Evolutionary conservation across 2,329 filamentous ascomycete genomes (phyloP).

Genomic region (Chaetomiaceae sp.): DNA sequence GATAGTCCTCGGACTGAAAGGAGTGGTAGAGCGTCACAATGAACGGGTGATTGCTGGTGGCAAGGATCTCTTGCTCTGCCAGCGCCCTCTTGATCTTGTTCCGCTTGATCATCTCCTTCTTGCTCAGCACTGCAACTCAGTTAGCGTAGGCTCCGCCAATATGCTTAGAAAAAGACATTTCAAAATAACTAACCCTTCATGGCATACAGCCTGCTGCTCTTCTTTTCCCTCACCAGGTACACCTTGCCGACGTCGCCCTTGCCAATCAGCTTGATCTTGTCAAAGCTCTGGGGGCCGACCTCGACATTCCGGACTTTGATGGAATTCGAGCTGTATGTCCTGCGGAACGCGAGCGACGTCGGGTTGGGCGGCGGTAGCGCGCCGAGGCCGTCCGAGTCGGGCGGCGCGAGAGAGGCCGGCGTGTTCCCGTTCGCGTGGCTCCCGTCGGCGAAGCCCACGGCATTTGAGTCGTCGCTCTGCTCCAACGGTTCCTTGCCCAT

Average conservation of each 20-base stretch:
- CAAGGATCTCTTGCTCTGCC: slow-evolving; percentile 95
- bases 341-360: slow-evolving; percentile 70
- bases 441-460: slow-evolving; percentile 41
- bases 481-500: slow-evolving; percentile 74
- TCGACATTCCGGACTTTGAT: slow-evolving; percentile 98
- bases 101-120: slow-evolving; percentile 99
- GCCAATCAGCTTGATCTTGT: slow-evolving; percentile 99
- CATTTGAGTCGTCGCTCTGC: slow-evolving; percentile 46
- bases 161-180: no score
- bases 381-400: slow-evolving; percentile 47
- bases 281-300: slow-evolving; percentile 89
- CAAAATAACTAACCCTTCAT: slow-evolving; percentile 95
- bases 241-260: slow-evolving; percentile 99
- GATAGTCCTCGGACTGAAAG: slow-evolving; percentile 96
- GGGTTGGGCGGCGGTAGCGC: slow-evolving; percentile 62
- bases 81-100: slow-evolving; percentile 99
- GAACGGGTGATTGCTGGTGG: slow-evolving; percentile 97
- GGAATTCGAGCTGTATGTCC: slow-evolving; percentile 97
- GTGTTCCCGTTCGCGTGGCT: slow-evolving; percentile 34
- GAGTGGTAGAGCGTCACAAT: slow-evolving; percentile 98
- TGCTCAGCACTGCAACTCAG: slow-evolving; percentile 72
- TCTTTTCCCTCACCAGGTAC: slow-evolving; percentile 95
- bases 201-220: slow-evolving; percentile 87
- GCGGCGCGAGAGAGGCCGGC: slow-evolving; percentile 34
- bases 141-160: slow-evolving; percentile 35